phyloP scores from a whole-genome alignment of 768 basidiomycete genomes.

The Hygrocybe punicea region DNA sequence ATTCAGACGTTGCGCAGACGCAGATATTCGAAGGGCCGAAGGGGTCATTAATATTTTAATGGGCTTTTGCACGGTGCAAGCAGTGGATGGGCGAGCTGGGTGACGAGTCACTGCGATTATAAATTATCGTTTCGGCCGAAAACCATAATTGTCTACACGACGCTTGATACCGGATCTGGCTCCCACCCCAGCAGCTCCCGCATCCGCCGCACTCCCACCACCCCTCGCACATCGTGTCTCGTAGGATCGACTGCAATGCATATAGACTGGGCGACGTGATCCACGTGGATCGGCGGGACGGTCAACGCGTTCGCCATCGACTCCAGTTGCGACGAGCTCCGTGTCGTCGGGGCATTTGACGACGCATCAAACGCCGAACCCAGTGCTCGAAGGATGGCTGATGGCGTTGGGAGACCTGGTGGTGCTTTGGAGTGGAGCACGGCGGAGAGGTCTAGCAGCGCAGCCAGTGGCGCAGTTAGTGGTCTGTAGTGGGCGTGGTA shows the following conservation, averaged over 20 bases:
- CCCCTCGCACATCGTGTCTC: constrained; percentile 52
- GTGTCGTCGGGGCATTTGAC: neutral
- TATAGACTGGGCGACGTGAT: constrained; percentile 87
- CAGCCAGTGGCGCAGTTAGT: constrained; percentile 80
- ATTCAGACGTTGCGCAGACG: neutral
- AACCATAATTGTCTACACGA: too few relatives aligned
- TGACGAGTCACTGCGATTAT: too few relatives aligned
- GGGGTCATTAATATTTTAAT: neutral
- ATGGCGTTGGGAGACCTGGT: constrained; percentile 57
- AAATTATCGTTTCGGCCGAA: too few relatives aligned
- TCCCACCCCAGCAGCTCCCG: constrained; percentile 70
- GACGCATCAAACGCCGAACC: constrained; percentile 33
- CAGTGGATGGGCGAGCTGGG: too few relatives aligned
- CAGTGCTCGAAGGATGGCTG: constrained; percentile 55
- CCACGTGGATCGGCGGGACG: constrained; percentile 92
- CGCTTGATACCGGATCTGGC: too few relatives aligned
- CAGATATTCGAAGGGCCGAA: neutral
- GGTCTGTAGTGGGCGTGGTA: constrained; percentile 95
- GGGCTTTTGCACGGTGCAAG: too few relatives aligned
- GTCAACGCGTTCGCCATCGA: constrained; percentile 75
- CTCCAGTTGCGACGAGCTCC: constrained; percentile 44
- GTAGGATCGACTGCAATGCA: constrained; percentile 56
- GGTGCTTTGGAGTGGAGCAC: constrained; percentile 62
- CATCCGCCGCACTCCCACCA: constrained; percentile 71
- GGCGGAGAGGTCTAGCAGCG: constrained; percentile 77